phyloP scores from a whole-genome alignment of 169 alveolate species.

The Eimeria tenella region DNA sequence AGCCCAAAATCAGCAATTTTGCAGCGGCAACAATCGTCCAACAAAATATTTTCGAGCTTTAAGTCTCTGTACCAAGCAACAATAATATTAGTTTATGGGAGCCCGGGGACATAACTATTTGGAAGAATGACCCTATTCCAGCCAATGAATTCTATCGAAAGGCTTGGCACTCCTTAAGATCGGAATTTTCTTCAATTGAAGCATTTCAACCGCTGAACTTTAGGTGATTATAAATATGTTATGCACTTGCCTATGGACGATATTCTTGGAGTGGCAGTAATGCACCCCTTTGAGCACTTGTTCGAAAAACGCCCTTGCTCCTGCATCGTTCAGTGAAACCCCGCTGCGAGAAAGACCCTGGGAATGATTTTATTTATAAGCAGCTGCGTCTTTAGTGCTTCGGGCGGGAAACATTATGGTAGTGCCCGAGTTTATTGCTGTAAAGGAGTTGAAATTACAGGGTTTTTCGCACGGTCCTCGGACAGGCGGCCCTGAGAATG shows the following conservation, averaged over 20 bases:
- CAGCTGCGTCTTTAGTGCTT: no score
- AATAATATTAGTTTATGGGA: no score
- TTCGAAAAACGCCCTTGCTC: conserved; percentile 82
- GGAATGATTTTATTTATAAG: no score
- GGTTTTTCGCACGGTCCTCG: conserved; percentile 68
- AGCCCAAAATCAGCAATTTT: conserved; percentile 94
- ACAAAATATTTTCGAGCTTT: conserved; percentile 92
- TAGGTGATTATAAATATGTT: no score
- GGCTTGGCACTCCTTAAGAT: no score
- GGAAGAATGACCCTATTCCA: no score
- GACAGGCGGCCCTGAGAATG: conserved; percentile 36
- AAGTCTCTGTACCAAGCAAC: conserved; percentile 86
- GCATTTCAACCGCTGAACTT: no score
- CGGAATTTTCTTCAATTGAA: no score
- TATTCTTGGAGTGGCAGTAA: conserved; percentile 87
- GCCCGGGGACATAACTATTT: no score
- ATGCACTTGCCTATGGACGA: conserved; percentile 87
- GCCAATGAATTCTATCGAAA: no score
- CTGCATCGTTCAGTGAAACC: conserved; percentile 22
- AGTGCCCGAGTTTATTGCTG: neutral
- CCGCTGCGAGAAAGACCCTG: no score
- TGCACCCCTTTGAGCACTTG: conserved; percentile 88
- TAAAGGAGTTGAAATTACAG: neutral
- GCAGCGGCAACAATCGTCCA: conserved; percentile 87
- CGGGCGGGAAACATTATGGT: no score